Conservation (phyloP, 441 rosid genomes). For the Theobroma grandiflorum region DNA sequence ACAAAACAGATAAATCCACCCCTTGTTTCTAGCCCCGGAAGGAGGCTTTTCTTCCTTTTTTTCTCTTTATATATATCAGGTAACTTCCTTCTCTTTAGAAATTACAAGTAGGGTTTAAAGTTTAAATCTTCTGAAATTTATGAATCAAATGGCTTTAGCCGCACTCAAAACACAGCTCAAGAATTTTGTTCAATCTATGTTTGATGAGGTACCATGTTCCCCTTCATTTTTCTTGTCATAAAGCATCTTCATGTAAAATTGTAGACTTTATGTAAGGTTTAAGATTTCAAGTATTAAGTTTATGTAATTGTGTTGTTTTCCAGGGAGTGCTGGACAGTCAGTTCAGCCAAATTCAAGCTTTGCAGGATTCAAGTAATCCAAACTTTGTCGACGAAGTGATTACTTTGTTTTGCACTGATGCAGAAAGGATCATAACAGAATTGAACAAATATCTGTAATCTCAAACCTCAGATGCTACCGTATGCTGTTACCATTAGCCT, state of each 20-base stretch:
- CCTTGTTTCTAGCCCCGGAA: background rate
- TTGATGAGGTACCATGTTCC: slow-evolving; percentile 40
- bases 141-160: slow-evolving; percentile 35
- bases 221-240: background rate
- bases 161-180: slow-evolving; percentile 35
- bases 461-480: slow-evolving; percentile 12
- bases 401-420: slow-evolving; percentile 44
- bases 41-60: background rate
- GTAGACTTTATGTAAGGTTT: background rate
- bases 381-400: slow-evolving; percentile 46
- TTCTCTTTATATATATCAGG: background rate
- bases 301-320: background rate
- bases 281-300: background rate
- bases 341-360: slow-evolving; percentile 40
- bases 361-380: slow-evolving; percentile 49
- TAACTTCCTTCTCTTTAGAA: background rate
- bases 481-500: slow-evolving; percentile 4
- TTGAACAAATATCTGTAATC: slow-evolving; percentile 35
- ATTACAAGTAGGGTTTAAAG: background rate
- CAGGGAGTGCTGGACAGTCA: slow-evolving; percentile 46
- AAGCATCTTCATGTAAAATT: background rate
- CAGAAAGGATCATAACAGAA: slow-evolving; percentile 46
- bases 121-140: background rate
- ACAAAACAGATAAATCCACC: slow-evolving; percentile 6
- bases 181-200: slow-evolving; percentile 39